A percentile compares a stretch with the other conserved stretches of the same genome.
Evolutionary conservation across 2,329 filamentous ascomycete species (phyloP).

Genomic region (Neobulgaria alba): DNA sequence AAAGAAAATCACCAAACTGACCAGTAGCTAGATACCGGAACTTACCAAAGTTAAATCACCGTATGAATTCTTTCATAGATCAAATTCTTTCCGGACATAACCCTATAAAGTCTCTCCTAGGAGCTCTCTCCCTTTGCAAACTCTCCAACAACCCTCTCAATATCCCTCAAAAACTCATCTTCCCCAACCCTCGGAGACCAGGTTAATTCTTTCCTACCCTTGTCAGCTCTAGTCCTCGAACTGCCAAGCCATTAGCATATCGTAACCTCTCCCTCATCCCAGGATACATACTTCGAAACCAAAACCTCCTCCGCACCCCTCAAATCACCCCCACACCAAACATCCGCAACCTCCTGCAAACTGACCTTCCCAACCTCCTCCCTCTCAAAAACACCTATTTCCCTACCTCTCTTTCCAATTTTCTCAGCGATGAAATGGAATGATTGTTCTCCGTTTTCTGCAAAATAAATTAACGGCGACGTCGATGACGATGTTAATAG

Average conservation of each 20-base stretch:
- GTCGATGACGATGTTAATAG: constrained; percentile 24
- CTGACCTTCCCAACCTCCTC: constrained; percentile 21
- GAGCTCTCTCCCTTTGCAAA: too few species aligned
- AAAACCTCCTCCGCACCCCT: constrained; percentile 30
- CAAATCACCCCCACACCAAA: constrained; percentile 16
- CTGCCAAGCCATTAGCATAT: constrained; percentile 4
- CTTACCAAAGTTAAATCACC: too few species aligned
- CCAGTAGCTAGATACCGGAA: too few species aligned
- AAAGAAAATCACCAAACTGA: too few species aligned
- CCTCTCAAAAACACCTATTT: constrained; percentile 27
- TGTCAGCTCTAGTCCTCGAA: constrained; percentile 16
- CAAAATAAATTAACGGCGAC: constrained; percentile 35
- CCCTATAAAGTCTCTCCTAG: too few species aligned
- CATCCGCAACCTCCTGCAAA: constrained; percentile 26
- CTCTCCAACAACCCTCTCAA: constrained; percentile 24
- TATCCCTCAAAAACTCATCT: constrained; percentile 12
- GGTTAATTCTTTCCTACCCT: constrained; percentile 12
- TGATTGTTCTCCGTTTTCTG: constrained; percentile 31
- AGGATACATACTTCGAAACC: constrained; percentile 23
- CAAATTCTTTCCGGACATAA: too few species aligned
- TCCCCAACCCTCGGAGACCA: constrained; percentile 15
- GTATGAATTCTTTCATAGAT: too few species aligned
- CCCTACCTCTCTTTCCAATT: constrained; percentile 29
- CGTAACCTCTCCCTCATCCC: not conserved
- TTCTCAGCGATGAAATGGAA: constrained; percentile 33